phyloP scores from a whole-genome alignment of 225 moss, liverwort and hornwort genomes.

The Sphagnum contortum region DNA sequence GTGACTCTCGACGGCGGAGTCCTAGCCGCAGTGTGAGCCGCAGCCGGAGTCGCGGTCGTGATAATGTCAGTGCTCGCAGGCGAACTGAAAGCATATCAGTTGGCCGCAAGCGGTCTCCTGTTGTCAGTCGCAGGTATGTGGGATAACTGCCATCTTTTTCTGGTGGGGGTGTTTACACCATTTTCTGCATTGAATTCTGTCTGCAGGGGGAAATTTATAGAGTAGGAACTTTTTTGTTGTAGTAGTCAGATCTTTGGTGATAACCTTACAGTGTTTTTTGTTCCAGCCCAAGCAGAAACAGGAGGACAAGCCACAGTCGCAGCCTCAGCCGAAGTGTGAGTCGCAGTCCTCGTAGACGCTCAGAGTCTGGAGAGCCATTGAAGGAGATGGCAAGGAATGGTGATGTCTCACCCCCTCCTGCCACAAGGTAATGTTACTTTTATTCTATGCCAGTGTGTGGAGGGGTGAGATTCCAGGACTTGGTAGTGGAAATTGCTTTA shows the following conservation, averaged over 20 bases:
- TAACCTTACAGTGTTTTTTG: no score
- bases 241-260: no score
- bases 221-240: no score
- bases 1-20: conserved; percentile 67
- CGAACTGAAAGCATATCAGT: conserved; percentile 41
- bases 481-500: no score
- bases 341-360: conserved; percentile 63
- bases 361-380: conserved; percentile 49
- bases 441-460: no score
- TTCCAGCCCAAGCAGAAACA: conserved; percentile 44
- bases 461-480: no score
- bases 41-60: conserved; percentile 50
- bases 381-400: conserved; percentile 63
- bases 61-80: conserved; percentile 50
- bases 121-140: conserved; percentile 35
- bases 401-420: conserved; percentile 48
- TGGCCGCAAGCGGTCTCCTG: conserved; percentile 42
- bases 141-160: no score
- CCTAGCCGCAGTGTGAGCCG: conserved; percentile 64
- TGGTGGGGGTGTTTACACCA: no score
- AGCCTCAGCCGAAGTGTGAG: conserved; percentile 66
- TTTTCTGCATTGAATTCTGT: no score
- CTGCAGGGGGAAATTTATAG: no score
- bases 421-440: conserved; percentile 25
- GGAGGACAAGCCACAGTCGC: conserved; percentile 37